Base-by-base conservation (phyloP, 441 rosid species). In the Bocquillonia castaneifolia region DNA sequence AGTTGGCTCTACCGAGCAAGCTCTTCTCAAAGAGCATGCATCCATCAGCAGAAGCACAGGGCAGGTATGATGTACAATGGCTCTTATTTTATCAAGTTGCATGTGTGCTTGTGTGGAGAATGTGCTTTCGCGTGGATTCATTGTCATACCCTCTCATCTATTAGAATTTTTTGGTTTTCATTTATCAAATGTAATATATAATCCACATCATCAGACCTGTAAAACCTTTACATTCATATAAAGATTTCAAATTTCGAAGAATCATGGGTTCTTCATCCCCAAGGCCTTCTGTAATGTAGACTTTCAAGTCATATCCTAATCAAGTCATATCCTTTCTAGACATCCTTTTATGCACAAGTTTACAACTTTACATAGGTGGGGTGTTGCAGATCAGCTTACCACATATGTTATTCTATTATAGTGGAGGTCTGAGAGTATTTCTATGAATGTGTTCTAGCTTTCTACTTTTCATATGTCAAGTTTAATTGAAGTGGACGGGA, bases 41-140 rank as follows among this genome's bases (percentile, higher is more conserved):
- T 76, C 92, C 78, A 83, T 94, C 68, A 84, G 85, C 76, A 87
- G 96, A 77, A 87, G 68, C 76, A 84, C 97, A 13, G 94, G 92
- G 48, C 99, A 94, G 85, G 99, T 94, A 80, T 58, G 64, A 68
- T 40, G 50, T 44, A 60, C 15, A 67, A 29, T 62, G 39, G 39
- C 14, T 23, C 42, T 50, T 48, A 44, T 25, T 55, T 13, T 54
- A 39, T 31, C 8, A 52, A 14, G 22, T 64, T 54, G 20, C 9
- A 2, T 13, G 42, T 51, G n/a, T 61, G 13, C 50, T 26, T 44
- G 23, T 39, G 9, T 31, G 18, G 51, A 20, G 39, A 37, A 59
- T 2, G 14, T 47, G 26, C 39, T 40, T 34, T 45, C 18, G n/a
- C n/a, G 51, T 25, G 14, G 10, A 10, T 13, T 20, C 34, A 20